Base-by-base conservation (phyloP, 441 rosid species). In the Adansonia gregorii region DNA sequence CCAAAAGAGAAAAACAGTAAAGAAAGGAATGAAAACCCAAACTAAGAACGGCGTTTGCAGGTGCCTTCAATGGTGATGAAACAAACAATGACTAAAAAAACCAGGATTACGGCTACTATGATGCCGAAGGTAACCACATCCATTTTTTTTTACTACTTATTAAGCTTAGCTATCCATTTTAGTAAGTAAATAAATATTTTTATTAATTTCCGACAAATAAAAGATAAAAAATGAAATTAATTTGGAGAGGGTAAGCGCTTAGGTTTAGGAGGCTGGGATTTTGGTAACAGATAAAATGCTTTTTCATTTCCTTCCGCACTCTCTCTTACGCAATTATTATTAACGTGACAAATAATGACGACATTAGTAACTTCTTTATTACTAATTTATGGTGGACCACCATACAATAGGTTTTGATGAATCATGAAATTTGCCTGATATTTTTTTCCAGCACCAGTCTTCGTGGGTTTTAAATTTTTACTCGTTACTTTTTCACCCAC, bases 11-110 rank as follows among this genome's bases (percentile, higher is more conserved):
- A 12, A 31, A 31, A 15, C 1, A 8, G 45, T 14, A 63, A 63
- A 31, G 3, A 8, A n/a, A 41, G 9, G 1, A 2, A 8, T 8
- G 39, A 17, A 11, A 0, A 24, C 46, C 68, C 12, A 49, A 19
- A 55, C 70, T 83, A 89, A 55, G 85, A 77, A 69, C 88, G 87
- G 71, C 89, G 89, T 27, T 70, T 83, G 88, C 97, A 91, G 74
- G 90, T 85, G 83, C 92, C 98, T 82, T 93, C 92, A 45, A 95
- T 77, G 85, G 97, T 90, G 79, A 95, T 89, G 82, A 86, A 85
- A 76, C 92, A 89, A 83, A 90, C 89, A 72, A 79, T 73, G 79
- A 85, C 85, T 22, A 93, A 77, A 87, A 90, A 86, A 76, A 93
- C 87, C n/a, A 93, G 81, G 80, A 93, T 88, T 67, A 88, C 84